These are phyloP conservation scores for Themeda triandra DNA, from an alignment of 176 grass and related monocot genomes.

Conservation along the genomic window DNA sequence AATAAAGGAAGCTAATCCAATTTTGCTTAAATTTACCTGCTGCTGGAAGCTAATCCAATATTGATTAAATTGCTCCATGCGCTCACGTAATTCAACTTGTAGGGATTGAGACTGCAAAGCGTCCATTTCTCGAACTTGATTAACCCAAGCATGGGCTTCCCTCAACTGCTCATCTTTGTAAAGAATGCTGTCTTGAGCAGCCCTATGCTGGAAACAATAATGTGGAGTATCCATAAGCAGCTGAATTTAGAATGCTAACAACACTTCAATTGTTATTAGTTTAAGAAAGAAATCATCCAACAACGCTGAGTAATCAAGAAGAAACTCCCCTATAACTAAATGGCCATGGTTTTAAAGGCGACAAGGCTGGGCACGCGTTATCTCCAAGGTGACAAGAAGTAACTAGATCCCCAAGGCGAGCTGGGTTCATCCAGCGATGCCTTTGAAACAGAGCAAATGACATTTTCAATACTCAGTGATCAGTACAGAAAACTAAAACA, in stretches of 20 bases:
- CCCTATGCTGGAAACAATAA: conserved; percentile 72
- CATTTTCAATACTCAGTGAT: not conserved
- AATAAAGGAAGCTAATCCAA: not conserved
- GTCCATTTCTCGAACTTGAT: conserved; percentile 95
- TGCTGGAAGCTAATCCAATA: conserved; percentile 84
- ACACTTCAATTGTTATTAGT: not conserved
- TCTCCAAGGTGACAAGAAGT: not conserved
- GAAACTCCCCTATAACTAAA: conserved; percentile 16
- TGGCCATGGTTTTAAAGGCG: not conserved
- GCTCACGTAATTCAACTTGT: conserved; percentile 83
- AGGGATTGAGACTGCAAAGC: conserved; percentile 78
- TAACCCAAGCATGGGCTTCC: conserved; percentile 89
- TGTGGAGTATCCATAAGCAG: not conserved
- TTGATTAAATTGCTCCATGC: conserved; percentile 93
- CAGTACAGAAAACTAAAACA: conserved; percentile 14
- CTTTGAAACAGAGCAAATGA: not conserved
- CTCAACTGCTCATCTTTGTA: conserved; percentile 99
- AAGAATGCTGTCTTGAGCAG: conserved; percentile 86
- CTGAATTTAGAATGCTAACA: not conserved
- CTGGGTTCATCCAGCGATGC: not conserved
- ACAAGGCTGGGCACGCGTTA: not conserved
- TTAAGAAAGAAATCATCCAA: not conserved
- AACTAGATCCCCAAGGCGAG: not conserved
- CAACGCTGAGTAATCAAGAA: not conserved
- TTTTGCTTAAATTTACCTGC: conserved; percentile 46